phyloP scores from a whole-genome alignment of 306 rosid genomes.

The Dicorynia guianensis region DNA sequence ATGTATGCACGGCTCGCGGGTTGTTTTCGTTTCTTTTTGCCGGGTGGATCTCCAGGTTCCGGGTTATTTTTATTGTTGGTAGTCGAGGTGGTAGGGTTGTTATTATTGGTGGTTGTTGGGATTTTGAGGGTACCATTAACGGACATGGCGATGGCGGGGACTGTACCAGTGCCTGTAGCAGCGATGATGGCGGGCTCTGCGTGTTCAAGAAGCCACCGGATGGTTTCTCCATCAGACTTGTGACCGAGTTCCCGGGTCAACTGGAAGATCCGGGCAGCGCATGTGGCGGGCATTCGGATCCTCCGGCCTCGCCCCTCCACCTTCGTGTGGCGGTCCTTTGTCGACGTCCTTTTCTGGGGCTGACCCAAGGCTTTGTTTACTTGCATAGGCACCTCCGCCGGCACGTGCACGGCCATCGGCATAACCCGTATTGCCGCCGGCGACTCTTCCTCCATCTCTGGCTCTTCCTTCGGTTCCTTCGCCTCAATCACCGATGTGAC shows the following conservation, averaged over 20 bases:
- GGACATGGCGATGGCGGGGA: constrained; percentile 85
- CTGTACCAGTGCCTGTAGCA: constrained; percentile 82
- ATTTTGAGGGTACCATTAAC: constrained; percentile 79
- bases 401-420: constrained; percentile 48
- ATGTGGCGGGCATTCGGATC: constrained; percentile 90
- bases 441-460: constrained; percentile 35
- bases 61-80: constrained; percentile 16
- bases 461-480: constrained; percentile 60
- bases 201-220: constrained; percentile 80
- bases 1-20: constrained; percentile 52
- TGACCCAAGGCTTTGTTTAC: not conserved
- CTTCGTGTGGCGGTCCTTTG: constrained; percentile 85
- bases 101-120: constrained; percentile 52
- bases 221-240: constrained; percentile 91
- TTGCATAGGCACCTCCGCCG: constrained; percentile 27
- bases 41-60: constrained; percentile 53
- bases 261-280: constrained; percentile 86
- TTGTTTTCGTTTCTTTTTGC: constrained; percentile 61
- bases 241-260: constrained; percentile 84
- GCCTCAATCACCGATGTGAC: too few relatives aligned
- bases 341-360: constrained; percentile 57
- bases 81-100: constrained; percentile 22
- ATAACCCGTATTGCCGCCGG: constrained; percentile 38
- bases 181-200: constrained; percentile 85
- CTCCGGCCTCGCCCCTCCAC: constrained; percentile 89